Base-by-base conservation (phyloP, 2,329 filamentous ascomycete genomes). In the Pseudocercospora macadamiae region DNA sequence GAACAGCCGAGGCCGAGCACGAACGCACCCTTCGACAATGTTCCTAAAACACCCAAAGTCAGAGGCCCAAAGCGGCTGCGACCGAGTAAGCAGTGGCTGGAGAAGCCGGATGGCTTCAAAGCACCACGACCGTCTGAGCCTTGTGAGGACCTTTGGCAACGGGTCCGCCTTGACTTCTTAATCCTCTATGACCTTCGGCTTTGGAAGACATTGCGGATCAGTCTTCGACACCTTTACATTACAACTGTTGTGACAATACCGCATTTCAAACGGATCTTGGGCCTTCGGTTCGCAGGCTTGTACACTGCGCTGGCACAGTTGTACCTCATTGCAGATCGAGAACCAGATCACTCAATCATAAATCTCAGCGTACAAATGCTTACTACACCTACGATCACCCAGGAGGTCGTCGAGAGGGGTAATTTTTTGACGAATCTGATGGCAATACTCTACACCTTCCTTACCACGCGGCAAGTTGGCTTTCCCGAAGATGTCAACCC, bases 341-440 rank as follows among this genome's bases (percentile, higher is more conserved):
- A 99, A 73, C 95, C 95, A 2, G 95, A 99, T 70, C 93, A 97
- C 75, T 97, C 93, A 9, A 97, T 99, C 71, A 96, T 99, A 80
- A 97, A 97, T 71, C 85, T 99, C 34, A 97, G 93, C 3, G 80
- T 97, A 26, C 95, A 99, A 72, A 96, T 99, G 86, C 80, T 99
- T 62, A 99, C 95, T 0, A 97, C 95, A 0, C 93, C 95, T 1
- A 96, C 93, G 0, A 97, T 99, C 65, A 97, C 93, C 0, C 90
- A 92, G 44, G 96, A 99, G 75, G 90, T 97, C 51, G 91, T 99
- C 7, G 90, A 96, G 69, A 86, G 92, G 45, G 93, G 93, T 25
- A 99, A 99, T 74, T 99, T 99, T 71, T 80, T 99, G 64, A 97
- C 92, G 7, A 96, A 91, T 66, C 82, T 99, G 36, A 89, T 97